These are phyloP conservation scores for Musa acuminata DNA, from an alignment of 176 grass and related monocot species.

Conservation along the genomic window DNA sequence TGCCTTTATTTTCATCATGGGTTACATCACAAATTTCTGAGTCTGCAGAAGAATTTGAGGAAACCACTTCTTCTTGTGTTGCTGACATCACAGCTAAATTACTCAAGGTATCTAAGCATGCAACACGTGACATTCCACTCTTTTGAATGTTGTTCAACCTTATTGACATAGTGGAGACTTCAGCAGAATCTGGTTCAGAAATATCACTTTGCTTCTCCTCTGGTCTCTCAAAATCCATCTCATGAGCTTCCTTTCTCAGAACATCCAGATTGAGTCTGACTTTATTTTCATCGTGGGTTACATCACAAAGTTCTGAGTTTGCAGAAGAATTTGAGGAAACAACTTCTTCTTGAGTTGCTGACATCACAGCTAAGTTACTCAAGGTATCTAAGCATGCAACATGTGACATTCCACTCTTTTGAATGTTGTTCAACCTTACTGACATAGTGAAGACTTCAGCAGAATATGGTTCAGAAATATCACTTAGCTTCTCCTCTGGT, in stretches of 20 bases:
- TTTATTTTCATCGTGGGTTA: background rate
- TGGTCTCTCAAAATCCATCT: constrained; percentile 31
- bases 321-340: constrained; percentile 29
- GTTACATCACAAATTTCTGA: background rate
- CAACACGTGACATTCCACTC: constrained; percentile 21
- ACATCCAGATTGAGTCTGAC: too few species aligned
- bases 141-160: constrained; percentile 18
- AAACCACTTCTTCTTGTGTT: constrained; percentile 12
- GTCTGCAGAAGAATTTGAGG: constrained; percentile 26
- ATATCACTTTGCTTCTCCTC: constrained; percentile 6
- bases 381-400: constrained; percentile 15
- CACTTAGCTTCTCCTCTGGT: constrained; percentile 5
- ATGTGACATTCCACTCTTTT: constrained; percentile 23
- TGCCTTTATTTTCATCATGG: background rate
- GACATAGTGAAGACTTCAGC: constrained; percentile 6
- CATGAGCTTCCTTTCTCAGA: constrained; percentile 10
- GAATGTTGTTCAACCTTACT: constrained; percentile 18
- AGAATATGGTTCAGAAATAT: constrained; percentile 28
- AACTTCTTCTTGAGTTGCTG: constrained; percentile 19
- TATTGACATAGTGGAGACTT: constrained; percentile 10
- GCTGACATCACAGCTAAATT: constrained; percentile 26
- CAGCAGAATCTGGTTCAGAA: constrained; percentile 24
- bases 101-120: constrained; percentile 15
- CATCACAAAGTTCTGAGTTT: background rate
- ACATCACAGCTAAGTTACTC: constrained; percentile 24